These are phyloP conservation scores for Globisporangium cederbergense DNA, from an alignment of 352 stramenopile species.

Conservation along the genomic window DNA sequence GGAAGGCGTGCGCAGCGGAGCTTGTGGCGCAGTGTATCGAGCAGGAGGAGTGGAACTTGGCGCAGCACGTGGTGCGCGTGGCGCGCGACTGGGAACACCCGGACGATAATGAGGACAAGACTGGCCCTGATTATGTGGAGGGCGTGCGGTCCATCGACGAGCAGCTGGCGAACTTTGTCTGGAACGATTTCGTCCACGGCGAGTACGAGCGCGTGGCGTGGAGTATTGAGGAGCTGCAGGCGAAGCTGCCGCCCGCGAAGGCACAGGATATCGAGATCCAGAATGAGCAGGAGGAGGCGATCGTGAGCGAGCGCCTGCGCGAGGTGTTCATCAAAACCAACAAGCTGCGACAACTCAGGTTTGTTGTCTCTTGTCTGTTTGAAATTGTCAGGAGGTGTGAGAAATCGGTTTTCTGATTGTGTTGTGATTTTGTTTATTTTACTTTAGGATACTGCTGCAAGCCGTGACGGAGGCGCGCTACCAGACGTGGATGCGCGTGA, in stretches of 20 bases:
- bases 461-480: constrained; percentile 53
- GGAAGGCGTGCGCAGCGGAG: constrained; percentile 57
- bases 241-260: constrained; percentile 40
- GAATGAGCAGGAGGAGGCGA: constrained; percentile 23
- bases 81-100: constrained; percentile 72
- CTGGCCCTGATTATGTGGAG: constrained; percentile 13
- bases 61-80: constrained; percentile 76
- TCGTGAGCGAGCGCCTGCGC: constrained; percentile 29
- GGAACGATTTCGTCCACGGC: constrained; percentile 50
- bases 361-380: background rate
- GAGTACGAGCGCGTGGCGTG: constrained; percentile 67
- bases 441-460: constrained; percentile 43
- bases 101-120: constrained; percentile 13
- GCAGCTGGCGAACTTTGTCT: constrained; percentile 48
- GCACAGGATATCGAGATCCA: constrained; percentile 20
- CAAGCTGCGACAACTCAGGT: constrained; percentile 44
- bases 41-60: constrained; percentile 70
- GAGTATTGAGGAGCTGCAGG: constrained; percentile 61
- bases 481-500: constrained; percentile 34
- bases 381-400: background rate
- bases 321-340: constrained; percentile 42
- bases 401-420: background rate
- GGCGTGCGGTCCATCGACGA: constrained; percentile 45
- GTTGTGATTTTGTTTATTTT: background rate
- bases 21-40: constrained; percentile 69